These are phyloP conservation scores for Zymoseptoria brevis DNA, from an alignment of 2,329 filamentous ascomycete species.

Conservation along the genomic window DNA sequence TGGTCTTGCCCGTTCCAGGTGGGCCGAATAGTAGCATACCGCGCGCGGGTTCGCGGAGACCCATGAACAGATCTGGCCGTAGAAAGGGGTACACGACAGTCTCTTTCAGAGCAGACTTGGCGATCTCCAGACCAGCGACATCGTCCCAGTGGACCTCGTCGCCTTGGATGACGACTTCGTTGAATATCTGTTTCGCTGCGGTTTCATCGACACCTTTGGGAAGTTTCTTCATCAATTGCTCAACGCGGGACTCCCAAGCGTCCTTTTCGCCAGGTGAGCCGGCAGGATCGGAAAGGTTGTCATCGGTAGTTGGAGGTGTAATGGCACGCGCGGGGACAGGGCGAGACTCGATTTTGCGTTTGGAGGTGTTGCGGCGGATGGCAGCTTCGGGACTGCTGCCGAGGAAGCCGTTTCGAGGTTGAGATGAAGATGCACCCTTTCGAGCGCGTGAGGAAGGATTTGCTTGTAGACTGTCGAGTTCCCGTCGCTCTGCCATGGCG, in stretches of 20 bases:
- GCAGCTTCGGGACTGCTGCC: constrained; percentile 16
- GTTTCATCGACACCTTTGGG: constrained; percentile 73
- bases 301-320: constrained; percentile 37
- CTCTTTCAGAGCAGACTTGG: constrained; percentile 87
- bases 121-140: constrained; percentile 80
- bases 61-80: constrained; percentile 91
- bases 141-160: constrained; percentile 94
- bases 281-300: constrained; percentile 39
- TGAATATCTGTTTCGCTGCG: constrained; percentile 85
- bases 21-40: constrained; percentile 96
- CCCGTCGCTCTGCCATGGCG: constrained; percentile 26
- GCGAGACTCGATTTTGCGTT: constrained; percentile 19
- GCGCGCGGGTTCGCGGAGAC: constrained; percentile 81
- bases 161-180: constrained; percentile 89
- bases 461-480: constrained; percentile 24
- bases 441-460: constrained; percentile 12
- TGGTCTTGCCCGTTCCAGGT: constrained; percentile 96
- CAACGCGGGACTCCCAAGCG: constrained; percentile 55
- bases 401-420: constrained; percentile 4
- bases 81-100: constrained; percentile 96
- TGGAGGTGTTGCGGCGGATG: constrained; percentile 12
- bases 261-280: constrained; percentile 31
- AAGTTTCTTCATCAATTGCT: constrained; percentile 63
- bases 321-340: constrained; percentile 26
- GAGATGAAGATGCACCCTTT: constrained; percentile 6